phyloP scores from a whole-genome alignment of 441 rosid species.

The Syzygium syzygioides region DNA sequence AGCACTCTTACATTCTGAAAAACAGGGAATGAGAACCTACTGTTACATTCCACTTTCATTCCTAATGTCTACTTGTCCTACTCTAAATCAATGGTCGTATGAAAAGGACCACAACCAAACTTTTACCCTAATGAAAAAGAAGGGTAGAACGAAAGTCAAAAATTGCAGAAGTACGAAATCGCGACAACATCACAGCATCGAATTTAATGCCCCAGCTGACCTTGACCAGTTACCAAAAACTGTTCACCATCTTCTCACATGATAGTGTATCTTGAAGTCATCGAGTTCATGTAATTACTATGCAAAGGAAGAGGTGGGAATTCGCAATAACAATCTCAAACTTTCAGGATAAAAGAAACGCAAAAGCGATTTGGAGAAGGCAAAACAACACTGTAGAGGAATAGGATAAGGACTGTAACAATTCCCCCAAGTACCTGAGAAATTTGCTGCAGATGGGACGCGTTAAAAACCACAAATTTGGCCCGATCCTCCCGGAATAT shows the following conservation, averaged over 20 bases:
- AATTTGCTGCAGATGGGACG: neutral
- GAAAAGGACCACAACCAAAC: neutral
- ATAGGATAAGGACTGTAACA: neutral
- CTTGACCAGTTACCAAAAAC: neutral
- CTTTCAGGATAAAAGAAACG: neutral
- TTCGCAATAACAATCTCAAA: neutral
- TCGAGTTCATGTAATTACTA: neutral
- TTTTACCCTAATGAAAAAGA: neutral
- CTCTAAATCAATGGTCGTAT: neutral
- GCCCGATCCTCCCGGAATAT: conserved; percentile 19
- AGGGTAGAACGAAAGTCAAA: neutral
- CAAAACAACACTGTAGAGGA: neutral
- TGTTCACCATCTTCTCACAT: neutral
- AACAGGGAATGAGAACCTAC: neutral
- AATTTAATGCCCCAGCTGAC: neutral
- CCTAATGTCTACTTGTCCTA: neutral
- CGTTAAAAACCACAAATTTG: neutral
- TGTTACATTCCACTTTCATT: neutral
- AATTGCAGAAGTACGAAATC: neutral
- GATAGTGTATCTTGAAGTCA: neutral
- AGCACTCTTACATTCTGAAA: neutral
- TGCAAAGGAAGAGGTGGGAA: neutral
- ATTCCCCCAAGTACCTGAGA: neutral
- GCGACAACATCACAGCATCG: neutral
- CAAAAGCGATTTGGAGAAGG: neutral